Evolutionary conservation across 305 asterid genomes (phyloP).

Genomic region (Petunia hybrid): DNA sequence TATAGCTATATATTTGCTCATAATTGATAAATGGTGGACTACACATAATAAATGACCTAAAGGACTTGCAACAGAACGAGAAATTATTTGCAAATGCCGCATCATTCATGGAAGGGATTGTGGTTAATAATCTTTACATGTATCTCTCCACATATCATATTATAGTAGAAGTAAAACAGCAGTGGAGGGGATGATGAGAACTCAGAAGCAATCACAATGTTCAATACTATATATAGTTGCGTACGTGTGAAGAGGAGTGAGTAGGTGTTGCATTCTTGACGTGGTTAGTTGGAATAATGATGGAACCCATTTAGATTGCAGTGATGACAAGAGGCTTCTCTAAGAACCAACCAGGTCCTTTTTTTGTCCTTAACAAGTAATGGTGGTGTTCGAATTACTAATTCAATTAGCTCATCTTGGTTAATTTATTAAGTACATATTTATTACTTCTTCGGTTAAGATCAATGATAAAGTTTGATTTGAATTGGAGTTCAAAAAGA

Average conservation of each 20-base stretch:
- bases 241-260: conserved; percentile 31
- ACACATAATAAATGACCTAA: neutral
- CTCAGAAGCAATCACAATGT: neutral
- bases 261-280: neutral
- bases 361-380: too few species aligned
- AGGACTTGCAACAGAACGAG: too few species aligned
- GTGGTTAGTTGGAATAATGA: neutral
- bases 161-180: neutral
- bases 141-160: neutral
- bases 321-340: conserved; percentile 6
- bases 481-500: too few species aligned
- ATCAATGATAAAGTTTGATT: too few species aligned
- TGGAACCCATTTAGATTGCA: conserved; percentile 5
- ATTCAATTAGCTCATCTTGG: too few species aligned
- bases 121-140: too few species aligned
- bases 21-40: neutral
- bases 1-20: neutral
- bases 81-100: neutral
- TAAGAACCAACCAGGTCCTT: neutral
- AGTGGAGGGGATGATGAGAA: neutral
- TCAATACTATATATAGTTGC: neutral
- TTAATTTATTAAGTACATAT: too few species aligned
- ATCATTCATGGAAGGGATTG: conserved; percentile 7
- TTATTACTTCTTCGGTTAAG: too few species aligned
- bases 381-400: too few species aligned